These are phyloP conservation scores for Citrullus mucosospermus DNA, from an alignment of 306 rosid genomes.

Conservation along the genomic window DNA sequence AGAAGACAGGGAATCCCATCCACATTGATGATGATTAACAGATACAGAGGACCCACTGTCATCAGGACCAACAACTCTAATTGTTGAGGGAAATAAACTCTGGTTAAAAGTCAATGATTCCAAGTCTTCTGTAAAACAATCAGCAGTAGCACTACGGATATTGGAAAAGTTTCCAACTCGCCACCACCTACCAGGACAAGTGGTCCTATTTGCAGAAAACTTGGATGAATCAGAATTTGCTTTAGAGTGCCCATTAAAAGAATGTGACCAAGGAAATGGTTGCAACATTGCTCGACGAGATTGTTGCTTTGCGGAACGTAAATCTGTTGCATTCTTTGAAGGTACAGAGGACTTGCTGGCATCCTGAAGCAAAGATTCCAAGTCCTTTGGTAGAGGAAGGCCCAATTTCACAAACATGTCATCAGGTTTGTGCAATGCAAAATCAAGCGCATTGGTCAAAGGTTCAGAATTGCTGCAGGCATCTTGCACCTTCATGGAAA, in stretches of 20 bases:
- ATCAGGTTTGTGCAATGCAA: conserved; percentile 45
- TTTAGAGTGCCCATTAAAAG: conserved; percentile 64
- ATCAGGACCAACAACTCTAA: conserved; percentile 25
- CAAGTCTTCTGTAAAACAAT: conserved; percentile 40
- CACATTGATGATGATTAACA: conserved; percentile 29
- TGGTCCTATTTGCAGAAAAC: conserved; percentile 48
- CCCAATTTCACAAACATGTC: conserved; percentile 51
- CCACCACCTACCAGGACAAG: conserved; percentile 83
- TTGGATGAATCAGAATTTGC: conserved; percentile 57
- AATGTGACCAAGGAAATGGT: conserved; percentile 81
- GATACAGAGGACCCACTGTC: conserved; percentile 17
- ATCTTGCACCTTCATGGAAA: conserved; percentile 36
- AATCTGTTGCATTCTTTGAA: conserved; percentile 47
- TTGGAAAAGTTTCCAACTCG: conserved; percentile 37
- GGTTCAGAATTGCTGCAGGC: conserved; percentile 36
- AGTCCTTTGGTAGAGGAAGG: conserved; percentile 57
- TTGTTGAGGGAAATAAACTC: conserved; percentile 60
- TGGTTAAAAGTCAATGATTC: conserved; percentile 60
- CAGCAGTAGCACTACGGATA: conserved; percentile 20
- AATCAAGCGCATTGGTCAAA: conserved; percentile 48
- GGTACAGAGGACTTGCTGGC: conserved; percentile 47
- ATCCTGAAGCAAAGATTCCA: conserved; percentile 81
- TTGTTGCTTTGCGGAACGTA: conserved; percentile 58
- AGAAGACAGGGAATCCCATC: conserved; percentile 28
- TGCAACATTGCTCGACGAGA: conserved; percentile 65